Conservation (phyloP, 768 basidiomycete species). For the Flagelloscypha sp. region DNA sequence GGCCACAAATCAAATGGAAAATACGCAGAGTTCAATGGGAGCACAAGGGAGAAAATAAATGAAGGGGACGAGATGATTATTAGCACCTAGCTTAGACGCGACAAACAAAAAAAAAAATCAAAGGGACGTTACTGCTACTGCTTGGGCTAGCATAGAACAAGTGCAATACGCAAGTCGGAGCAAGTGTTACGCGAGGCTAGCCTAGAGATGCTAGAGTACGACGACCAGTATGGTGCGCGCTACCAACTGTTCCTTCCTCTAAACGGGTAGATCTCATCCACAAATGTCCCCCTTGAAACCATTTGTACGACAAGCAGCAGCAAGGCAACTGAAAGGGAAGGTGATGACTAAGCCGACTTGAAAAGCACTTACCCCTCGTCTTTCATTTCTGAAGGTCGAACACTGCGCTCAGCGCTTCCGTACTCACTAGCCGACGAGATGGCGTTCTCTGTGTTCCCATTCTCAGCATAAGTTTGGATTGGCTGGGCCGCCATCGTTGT, state of each 20-base stretch:
- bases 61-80: slow-evolving; percentile 3
- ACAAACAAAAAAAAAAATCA: slow-evolving; percentile 37
- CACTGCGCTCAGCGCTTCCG: slow-evolving; percentile 48
- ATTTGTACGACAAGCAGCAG: slow-evolving; percentile 7
- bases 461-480: slow-evolving; percentile 74
- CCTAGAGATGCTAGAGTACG: too few relatives aligned
- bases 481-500: slow-evolving; percentile 42
- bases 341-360: slow-evolving; percentile 4
- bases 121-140: slow-evolving; percentile 74
- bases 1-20: slow-evolving; percentile 13
- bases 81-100: slow-evolving; percentile 15
- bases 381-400: slow-evolving; percentile 88
- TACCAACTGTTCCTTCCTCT: neutral
- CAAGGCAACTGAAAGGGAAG: slow-evolving; percentile 3
- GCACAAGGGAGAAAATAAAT: slow-evolving; percentile 14
- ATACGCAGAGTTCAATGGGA: slow-evolving; percentile 17
- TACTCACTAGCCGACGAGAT: slow-evolving; percentile 25
- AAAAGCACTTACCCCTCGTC: slow-evolving; percentile 87
- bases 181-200: slow-evolving; percentile 55
- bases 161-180: slow-evolving; percentile 48
- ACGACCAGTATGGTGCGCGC: slow-evolving; percentile 1
- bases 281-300: too few relatives aligned
- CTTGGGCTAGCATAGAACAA: slow-evolving; percentile 60
- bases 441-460: slow-evolving; percentile 45
- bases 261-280: neutral